Evolutionary conservation across 306 rosid species (phyloP).

Genomic region (Lotus japonicus): DNA sequence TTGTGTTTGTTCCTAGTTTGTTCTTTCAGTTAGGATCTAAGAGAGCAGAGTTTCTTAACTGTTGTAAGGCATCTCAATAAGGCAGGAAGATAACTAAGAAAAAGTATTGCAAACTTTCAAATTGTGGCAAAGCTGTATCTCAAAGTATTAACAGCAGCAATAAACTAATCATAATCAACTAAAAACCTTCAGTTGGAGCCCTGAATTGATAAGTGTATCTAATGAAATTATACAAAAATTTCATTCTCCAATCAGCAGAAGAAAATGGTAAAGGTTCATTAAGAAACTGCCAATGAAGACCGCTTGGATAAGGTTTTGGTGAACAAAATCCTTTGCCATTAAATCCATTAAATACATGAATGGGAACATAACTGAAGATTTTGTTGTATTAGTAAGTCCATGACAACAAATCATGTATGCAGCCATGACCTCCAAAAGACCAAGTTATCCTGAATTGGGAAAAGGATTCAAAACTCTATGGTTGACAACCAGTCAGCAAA

Average conservation of each 20-base stretch:
- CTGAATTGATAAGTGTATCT: not conserved
- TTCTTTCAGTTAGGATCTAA: not conserved
- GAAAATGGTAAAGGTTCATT: not conserved
- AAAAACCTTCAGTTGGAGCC: no score
- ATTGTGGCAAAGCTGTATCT: not conserved
- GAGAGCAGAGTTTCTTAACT: not conserved
- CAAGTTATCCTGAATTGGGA: constrained; percentile 16
- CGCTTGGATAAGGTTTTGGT: not conserved
- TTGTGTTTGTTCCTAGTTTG: not conserved
- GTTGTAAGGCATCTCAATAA: not conserved
- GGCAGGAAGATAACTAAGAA: not conserved
- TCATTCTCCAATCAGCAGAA: not conserved
- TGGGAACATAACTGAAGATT: not conserved
- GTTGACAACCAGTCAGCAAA: constrained; percentile 25
- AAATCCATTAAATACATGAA: not conserved
- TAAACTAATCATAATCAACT: not conserved
- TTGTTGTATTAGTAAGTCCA: not conserved
- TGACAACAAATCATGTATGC: not conserved
- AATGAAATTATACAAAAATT: not conserved
- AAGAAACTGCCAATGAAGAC: not conserved
- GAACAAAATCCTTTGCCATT: not conserved
- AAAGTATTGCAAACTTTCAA: not conserved
- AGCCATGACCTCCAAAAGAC: not conserved
- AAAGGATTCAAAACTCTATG: constrained; percentile 14
- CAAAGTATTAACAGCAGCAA: not conserved